Evolutionary conservation across 768 basidiomycete genomes (phyloP), one percentile per base, ranked within the genome.

Genomic region (Amylocystis lapponica): DNA sequence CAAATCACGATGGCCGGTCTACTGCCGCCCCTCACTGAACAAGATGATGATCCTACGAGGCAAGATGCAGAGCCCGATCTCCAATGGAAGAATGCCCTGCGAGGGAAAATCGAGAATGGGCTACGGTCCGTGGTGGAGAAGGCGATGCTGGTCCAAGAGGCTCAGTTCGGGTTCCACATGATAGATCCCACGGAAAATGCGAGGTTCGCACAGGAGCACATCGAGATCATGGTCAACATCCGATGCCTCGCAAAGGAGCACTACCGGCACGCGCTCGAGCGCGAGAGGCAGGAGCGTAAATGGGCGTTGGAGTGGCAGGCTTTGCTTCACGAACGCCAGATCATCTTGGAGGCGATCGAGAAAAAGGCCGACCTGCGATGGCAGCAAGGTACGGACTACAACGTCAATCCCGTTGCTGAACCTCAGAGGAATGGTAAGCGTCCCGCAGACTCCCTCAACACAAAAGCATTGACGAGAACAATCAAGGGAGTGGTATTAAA

Each of bases 71-170:
- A 79, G 51, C 79, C 76, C 3, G 72, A 77, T 60, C 70, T 74
- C n/a, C 61, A 66, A 46, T 81, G 79, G 79, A 81, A 79, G 56
- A 56, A 52, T 26, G 44, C 52, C 2, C 62, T 77, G 52, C 65
- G 56, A 54, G 66, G 69, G 30, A 66, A 70, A 53, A 83, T 87
- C 53, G 75, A 78, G 51, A 65, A 67, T 2, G 64, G 63, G 7
- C 55, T 69, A 37, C 55, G 49, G 27, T 54, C 61, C 35, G 58
- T 62, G 50, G 71, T 83, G 47, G 72, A 79, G 43, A 83, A 83
- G 46, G 77, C 85, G 16, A 79, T 79, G 62, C 71, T 76, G 45
- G 77, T 75, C 45, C 61, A 77, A 29, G 69, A 77, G 27, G 60
- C 64, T 12, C 71, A 78, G 56, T 64, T 86, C 11, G 67, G 69